phyloP scores from a whole-genome alignment of 2,329 filamentous ascomycete species.

The Neofusicoccum cordaticola region DNA sequence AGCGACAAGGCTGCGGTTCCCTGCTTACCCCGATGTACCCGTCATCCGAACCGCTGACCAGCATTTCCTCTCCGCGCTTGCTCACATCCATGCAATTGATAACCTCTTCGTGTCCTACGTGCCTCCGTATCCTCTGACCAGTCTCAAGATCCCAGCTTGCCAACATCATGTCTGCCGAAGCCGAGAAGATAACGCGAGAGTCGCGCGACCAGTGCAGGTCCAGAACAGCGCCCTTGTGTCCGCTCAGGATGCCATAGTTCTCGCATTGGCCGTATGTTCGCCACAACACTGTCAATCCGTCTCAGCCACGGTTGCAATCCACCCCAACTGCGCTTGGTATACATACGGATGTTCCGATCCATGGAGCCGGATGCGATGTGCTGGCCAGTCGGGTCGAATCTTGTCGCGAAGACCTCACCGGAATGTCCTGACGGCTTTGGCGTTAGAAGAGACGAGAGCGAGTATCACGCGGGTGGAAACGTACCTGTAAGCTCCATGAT shows the following conservation, averaged over 20 bases:
- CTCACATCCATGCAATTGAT: conserved; percentile 89
- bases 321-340: conserved; percentile 15
- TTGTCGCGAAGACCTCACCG: conserved; percentile 85
- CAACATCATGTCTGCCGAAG: conserved; percentile 88
- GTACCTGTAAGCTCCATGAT: conserved; percentile 89
- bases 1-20: background rate
- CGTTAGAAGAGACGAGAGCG: background rate
- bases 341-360: conserved; percentile 83
- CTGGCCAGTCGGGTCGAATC: conserved; percentile 85
- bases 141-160: conserved; percentile 95
- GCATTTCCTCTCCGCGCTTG: conserved; percentile 82
- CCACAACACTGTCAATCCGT: conserved; percentile 70
- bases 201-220: conserved; percentile 97
- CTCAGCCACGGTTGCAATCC: conserved; percentile 22
- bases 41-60: conserved; percentile 91
- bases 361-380: conserved; percentile 92
- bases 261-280: conserved; percentile 88
- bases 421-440: conserved; percentile 51
- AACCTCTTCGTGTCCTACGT: conserved; percentile 92
- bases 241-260: conserved; percentile 85
- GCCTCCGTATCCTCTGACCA: conserved; percentile 85
- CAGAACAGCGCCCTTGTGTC: conserved; percentile 86
- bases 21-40: conserved; percentile 69
- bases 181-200: conserved; percentile 84
- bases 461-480: conserved; percentile 9